Base-by-base conservation (phyloP, 2,329 filamentous ascomycete species). In the Whalleya microplaca region DNA sequence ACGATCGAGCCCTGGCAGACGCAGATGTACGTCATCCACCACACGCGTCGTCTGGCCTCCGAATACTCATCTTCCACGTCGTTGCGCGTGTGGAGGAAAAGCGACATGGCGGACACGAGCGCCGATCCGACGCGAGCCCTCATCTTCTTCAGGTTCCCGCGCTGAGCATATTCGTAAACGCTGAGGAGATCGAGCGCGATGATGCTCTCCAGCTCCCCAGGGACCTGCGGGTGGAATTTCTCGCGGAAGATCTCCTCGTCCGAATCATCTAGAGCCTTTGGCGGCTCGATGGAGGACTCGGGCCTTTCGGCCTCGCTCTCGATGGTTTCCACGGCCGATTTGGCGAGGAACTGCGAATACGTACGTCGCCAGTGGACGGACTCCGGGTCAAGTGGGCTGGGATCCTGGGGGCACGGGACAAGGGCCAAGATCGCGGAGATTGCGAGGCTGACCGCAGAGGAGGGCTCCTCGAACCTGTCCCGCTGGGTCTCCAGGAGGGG, bases 11-110 rank as follows among this genome's bases (percentile, higher is more conserved):
- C 77, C 63, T 84, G 80, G 42, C 78, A 80, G 4, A 77, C 76
- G 55, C 75, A 78, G 16, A 81, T 74, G 55, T 82, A 83, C 71
- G 79, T 81, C 77, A 81, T 81, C 80, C 80, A 83, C 80, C 80
- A 83, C 5, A 76, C 72, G 27, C 80, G 72, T 27, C 78, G 71
- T 61, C 75, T 75, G 12, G 77, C 77, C 61, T 83, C 80, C 0
- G 75, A 68, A 56, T 72, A 80, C 41, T 69, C 66, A 42, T 77
- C 74, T 32, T 77, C 72, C 6, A 69, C 67, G 4, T 72, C 69
- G 4, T 64, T 69, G 45, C 69, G 72, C 14, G 66, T 68, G 63
- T 82, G 79, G 1, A 83, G 68, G 5, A 70, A 73, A 21, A 78
- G 62, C 29, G 73, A 74, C 72, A 81, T 78, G 7, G 79, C 79